Evolutionary conservation across 2,329 filamentous ascomycete genomes (phyloP).

Genomic region (Verticillium isaacii): DNA sequence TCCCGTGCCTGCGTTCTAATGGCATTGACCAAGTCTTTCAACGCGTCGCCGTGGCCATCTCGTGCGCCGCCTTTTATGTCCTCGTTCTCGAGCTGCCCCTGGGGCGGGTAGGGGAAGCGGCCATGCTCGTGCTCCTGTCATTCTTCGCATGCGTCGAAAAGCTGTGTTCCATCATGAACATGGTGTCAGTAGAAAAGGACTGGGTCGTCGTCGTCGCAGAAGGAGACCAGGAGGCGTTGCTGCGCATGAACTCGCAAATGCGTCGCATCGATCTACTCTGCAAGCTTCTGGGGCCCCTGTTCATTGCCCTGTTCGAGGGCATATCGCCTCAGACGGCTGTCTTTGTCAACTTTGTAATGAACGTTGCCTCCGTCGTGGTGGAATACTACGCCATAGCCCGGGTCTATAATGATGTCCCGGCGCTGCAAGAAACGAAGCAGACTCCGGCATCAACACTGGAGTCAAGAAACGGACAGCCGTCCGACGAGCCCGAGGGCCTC

Average conservation of each 20-base stretch:
- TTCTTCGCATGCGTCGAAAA: conserved; percentile 56
- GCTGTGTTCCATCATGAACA: conserved; percentile 58
- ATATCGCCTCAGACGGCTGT: conserved; percentile 45
- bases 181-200: conserved; percentile 65
- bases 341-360: conserved; percentile 43
- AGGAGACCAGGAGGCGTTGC: conserved; percentile 6
- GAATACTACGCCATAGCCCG: conserved; percentile 48
- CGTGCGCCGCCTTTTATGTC: conserved; percentile 5
- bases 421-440: conserved; percentile 18
- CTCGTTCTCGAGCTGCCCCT: conserved; percentile 2
- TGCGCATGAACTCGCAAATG: conserved; percentile 52
- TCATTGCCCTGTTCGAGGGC: conserved; percentile 47
- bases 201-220: conserved; percentile 49
- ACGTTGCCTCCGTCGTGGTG: conserved; percentile 37
- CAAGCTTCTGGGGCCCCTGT: conserved; percentile 52
- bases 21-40: conserved; percentile 15
- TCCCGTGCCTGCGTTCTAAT: background rate
- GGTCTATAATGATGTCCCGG: conserved; percentile 21
- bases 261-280: conserved; percentile 57
- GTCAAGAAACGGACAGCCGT: background rate
- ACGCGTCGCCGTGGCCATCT: conserved; percentile 7
- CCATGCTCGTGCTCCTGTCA: background rate
- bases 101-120: background rate
- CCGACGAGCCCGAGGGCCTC: background rate
- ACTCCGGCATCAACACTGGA: background rate